Evolutionary conservation across 257 asterid species (phyloP).

Genomic region (Gynochthodes officinalis): DNA sequence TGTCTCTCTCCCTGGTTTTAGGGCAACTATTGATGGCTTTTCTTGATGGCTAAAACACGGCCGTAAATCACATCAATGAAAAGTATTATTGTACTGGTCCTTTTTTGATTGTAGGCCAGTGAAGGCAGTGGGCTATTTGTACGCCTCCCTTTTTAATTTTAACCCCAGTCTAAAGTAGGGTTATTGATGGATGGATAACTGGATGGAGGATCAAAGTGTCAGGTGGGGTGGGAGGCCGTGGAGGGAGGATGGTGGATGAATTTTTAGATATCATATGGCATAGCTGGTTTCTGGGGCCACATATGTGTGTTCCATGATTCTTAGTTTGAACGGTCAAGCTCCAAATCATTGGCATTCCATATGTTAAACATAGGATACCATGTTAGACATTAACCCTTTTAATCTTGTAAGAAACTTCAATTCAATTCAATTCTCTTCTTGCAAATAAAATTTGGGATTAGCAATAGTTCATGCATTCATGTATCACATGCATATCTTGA

Average conservation of each 20-base stretch:
- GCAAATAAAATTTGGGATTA: too few species aligned
- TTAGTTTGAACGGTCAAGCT: slow-evolving; percentile 85
- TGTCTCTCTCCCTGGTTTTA: slow-evolving; percentile 30
- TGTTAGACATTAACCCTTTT: slow-evolving; percentile 15
- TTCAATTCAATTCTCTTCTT: background rate
- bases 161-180: slow-evolving; percentile 27
- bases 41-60: slow-evolving; percentile 49
- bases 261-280: slow-evolving; percentile 17
- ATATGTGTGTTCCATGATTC: slow-evolving; percentile 34
- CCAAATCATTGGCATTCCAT: slow-evolving; percentile 68
- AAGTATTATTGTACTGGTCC: slow-evolving; percentile 37
- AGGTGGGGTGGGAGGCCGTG: slow-evolving; percentile 3
- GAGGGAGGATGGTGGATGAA: slow-evolving; percentile 11
- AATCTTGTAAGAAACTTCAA: background rate
- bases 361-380: slow-evolving; percentile 71
- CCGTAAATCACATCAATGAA: slow-evolving; percentile 68
- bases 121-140: background rate
- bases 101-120: slow-evolving; percentile 22
- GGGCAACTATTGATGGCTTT: slow-evolving; percentile 32
- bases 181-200: slow-evolving; percentile 25
- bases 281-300: slow-evolving; percentile 39
- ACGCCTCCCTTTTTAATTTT: slow-evolving; percentile 16
- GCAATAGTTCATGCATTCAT: too few species aligned
- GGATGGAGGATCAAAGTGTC: background rate
- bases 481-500: too few species aligned